Evolutionary conservation across 192 early-diverging fungal species (phyloP), one percentile per base, ranked within the genome.

Genomic region (Helicostylum pulchrum): DNA sequence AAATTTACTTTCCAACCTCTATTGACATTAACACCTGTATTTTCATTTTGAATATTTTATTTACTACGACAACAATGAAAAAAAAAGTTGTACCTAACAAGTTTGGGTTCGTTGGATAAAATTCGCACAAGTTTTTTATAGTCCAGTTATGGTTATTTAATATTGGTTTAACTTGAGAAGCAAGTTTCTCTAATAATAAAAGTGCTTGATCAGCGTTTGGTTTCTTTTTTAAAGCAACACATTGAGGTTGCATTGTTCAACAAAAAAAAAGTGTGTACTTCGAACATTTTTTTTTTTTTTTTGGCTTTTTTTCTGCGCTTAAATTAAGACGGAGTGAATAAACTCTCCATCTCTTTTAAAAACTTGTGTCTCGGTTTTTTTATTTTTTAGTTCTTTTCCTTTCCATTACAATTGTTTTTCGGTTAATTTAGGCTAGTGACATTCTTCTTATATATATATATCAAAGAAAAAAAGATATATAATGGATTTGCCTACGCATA

Each of bases 1-100:
- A 93, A 72, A 36, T 75, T 66, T 61, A 93, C 91, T 62, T 82
- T 81, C 19, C 68, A 57, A 3, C 90, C 89, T 19, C 72, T 64
- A 78, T 92, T 87, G n/a, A 82, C 73, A 71, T 93, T 93, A 45
- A 87, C 65, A 7, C 91, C 91, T 57, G 80, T 42, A 54, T 10
- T 60, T 32, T 7, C 15, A 26, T 48, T 45, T 14, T 44, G 7
- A 21, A 62, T 12, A 14, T 19, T 39, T 10, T 43, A 65, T 42
- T 19, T 15, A 62, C 14, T 9, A 23, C 15, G 7, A 53, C 48
- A 21, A 4, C 26, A 26, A 26, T 26, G n/a, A n/a, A 26, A 26
- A 26, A 26, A 26, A 26, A 26, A 26, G 26, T 46, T 4, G 36
- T 62, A 78, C 76, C 76, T 15, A 78, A 57, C 10, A 78, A 72